Percentiles rank a stretch among this genome's conserved stretches.
phyloP scores from a whole-genome alignment of 1,284 basidiomycete species.

The Sphaerobolus stellatus region DNA sequence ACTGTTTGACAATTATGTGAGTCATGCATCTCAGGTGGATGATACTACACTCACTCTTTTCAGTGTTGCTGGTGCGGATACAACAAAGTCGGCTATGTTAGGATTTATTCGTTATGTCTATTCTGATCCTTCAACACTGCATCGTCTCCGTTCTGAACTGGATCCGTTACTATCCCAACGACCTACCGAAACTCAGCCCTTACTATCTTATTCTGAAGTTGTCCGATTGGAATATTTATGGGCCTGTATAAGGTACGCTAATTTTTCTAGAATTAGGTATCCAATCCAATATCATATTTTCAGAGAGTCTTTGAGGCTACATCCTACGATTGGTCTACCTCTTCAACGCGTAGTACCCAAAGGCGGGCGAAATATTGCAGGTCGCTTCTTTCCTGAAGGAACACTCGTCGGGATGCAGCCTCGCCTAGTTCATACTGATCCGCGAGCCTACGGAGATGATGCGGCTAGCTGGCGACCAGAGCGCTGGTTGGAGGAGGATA shows the following conservation, averaged over 20 bases:
- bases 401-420: slow-evolving; percentile 8
- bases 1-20: slow-evolving; percentile 7
- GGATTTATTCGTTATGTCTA: slow-evolving; percentile 8
- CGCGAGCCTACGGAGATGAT: slow-evolving; percentile 5
- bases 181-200: no score
- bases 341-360: slow-evolving; percentile 9
- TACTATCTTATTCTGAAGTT: not conserved
- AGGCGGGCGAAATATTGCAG: slow-evolving; percentile 3
- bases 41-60: not conserved
- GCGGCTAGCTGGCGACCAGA: slow-evolving; percentile 5
- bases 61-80: slow-evolving; percentile 10
- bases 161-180: no score
- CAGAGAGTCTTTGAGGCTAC: slow-evolving; percentile 9
- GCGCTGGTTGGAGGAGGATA: slow-evolving; percentile 5
- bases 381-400: slow-evolving; percentile 4
- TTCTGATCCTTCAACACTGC: slow-evolving; percentile 3
- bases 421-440: slow-evolving; percentile 3
- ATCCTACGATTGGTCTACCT: slow-evolving; percentile 5
- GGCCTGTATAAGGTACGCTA: slow-evolving; percentile 10
- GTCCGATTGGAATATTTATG: not conserved
- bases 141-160: slow-evolving; percentile 3
- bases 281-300: not conserved
- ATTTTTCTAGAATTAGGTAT: not conserved
- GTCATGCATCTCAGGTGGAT: not conserved
- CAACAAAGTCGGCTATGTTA: slow-evolving; percentile 3